Evolutionary conservation across 768 basidiomycete genomes (phyloP).

Genomic region (Kwoniella shandongensis): DNA sequence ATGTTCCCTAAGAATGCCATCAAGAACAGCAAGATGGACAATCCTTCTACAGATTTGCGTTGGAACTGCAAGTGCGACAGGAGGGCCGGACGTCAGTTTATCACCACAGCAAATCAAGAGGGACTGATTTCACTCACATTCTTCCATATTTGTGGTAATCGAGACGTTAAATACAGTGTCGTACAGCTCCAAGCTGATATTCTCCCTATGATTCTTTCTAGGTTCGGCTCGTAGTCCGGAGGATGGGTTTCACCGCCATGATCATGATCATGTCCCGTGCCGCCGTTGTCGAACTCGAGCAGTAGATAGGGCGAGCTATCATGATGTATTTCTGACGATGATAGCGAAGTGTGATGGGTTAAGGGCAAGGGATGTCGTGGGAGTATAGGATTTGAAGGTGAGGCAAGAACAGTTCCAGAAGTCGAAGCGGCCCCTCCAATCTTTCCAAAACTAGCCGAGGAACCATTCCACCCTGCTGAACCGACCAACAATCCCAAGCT

Average conservation of each 20-base stretch:
- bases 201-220: conserved; percentile 73
- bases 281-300: neutral
- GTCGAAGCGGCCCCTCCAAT: neutral
- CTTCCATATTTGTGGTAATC: conserved; percentile 98
- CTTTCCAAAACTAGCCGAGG: neutral
- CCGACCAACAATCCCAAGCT: conserved; percentile 74
- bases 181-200: conserved; percentile 94
- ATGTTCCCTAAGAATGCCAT: conserved; percentile 91
- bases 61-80: conserved; percentile 72
- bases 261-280: conserved; percentile 6
- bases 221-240: conserved; percentile 21
- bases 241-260: conserved; percentile 12
- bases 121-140: conserved; percentile 72
- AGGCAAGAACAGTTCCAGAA: conserved; percentile 39
- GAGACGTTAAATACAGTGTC: conserved; percentile 84
- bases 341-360: conserved; percentile 8
- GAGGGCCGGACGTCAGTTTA: neutral
- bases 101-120: no score
- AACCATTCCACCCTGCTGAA: conserved; percentile 58
- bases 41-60: conserved; percentile 90
- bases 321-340: conserved; percentile 43
- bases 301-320: conserved; percentile 50
- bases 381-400: conserved; percentile 3
- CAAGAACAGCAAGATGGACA: conserved; percentile 89
- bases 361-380: conserved; percentile 5